Base-by-base conservation (phyloP, 768 basidiomycete species). In the Agrocybe chaxingu region DNA sequence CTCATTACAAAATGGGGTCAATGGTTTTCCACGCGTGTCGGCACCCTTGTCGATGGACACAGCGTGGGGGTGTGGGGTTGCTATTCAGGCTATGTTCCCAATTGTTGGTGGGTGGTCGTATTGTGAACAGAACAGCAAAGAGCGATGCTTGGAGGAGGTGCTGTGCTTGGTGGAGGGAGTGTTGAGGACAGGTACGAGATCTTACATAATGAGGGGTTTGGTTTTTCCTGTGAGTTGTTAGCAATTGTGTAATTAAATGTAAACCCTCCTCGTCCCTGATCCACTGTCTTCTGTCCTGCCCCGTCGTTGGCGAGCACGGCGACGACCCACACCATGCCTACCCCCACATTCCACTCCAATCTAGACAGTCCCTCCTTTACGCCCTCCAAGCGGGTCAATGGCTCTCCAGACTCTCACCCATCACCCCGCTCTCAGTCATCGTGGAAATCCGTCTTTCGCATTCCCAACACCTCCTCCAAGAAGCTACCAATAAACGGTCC, bases 381-480 rank as follows among this genome's bases (percentile, higher is more conserved):
- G 36, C 36, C 59, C 16, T 51, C 59, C 42, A 56, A 51, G 31
- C 52, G 45, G 18, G 50, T 38, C 49, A 59, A 51, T 42, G 53
- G 46, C 13, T 47, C 50, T 36, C 49, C 55, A 36, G 59, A 63
- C 51, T 57, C 65, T 18, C 62, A 60, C 52, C 54, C 61, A 19
- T 62, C 67, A 40, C 66, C 68, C 37, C 62, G 63, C 39, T 54
- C 62, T 8, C 71, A 69, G 45, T 66, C 66, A 38, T 58, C 71
- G 45, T 91, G 89, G 89, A 89, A 84, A 68, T 82, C 85, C 16
- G 77, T 89, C 54, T 84, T 91, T 70, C 82, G 87, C 54, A 72
- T 89, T 51, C 82, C 74, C 24, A 85, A 73, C 59, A 66, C 75
- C 31, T 85, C 86, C 7, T 79, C 80, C 43, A 85, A 79, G 72